Evolutionary conservation across 371 early-diverging fungal genomes (phyloP), one percentile per base, ranked within the genome.

Genomic region (Paraphysoderma sedebokerense): DNA sequence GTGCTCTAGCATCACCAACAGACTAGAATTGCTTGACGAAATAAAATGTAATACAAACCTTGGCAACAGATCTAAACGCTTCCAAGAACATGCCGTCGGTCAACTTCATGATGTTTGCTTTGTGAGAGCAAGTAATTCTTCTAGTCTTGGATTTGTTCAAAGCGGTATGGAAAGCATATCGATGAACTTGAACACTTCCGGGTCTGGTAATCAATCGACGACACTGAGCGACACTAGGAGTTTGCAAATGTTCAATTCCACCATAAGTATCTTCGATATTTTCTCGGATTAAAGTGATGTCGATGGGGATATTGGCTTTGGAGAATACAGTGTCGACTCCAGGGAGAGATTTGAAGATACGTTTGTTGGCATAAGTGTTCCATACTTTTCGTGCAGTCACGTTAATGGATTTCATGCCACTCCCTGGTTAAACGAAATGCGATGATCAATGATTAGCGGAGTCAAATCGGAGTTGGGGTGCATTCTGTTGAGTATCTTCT

Each of bases 21-120:
- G n/a, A n/a, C n/a, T n/a, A n/a, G n/a, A n/a, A n/a, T n/a, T n/a
- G n/a, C n/a, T n/a, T n/a, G n/a, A n/a, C n/a, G n/a, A n/a, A n/a
- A n/a, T n/a, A n/a, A n/a, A n/a, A n/a, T n/a, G n/a, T n/a, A n/a
- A n/a, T n/a, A n/a, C n/a, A n/a, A n/a, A n/a, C 82, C 67, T 92
- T 79, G 55, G 90, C 82, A 37, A 96, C 81, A 23, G 87, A 84
- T 39, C 89, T 84, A 71, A 87, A 92, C 26, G 84, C 83, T 50
- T 85, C 81, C 50, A 96, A 72, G 74, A 96, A 96, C 47, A 96
- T 80, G 54, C 97, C 97, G 65, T 96, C 97, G 33, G 84, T 88
- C 48, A 91, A 75, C 73, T 96, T 96, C 97, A 96, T 96, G 67
- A 96, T 96, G 75, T 96, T 96, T 65, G 97, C 97, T 76, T 96